Percentiles rank a stretch among this genome's conserved stretches.
These are phyloP conservation scores for Chalaropsis ovoidea DNA, from an alignment of 2,329 filamentous ascomycete species.

Conservation along the genomic window DNA sequence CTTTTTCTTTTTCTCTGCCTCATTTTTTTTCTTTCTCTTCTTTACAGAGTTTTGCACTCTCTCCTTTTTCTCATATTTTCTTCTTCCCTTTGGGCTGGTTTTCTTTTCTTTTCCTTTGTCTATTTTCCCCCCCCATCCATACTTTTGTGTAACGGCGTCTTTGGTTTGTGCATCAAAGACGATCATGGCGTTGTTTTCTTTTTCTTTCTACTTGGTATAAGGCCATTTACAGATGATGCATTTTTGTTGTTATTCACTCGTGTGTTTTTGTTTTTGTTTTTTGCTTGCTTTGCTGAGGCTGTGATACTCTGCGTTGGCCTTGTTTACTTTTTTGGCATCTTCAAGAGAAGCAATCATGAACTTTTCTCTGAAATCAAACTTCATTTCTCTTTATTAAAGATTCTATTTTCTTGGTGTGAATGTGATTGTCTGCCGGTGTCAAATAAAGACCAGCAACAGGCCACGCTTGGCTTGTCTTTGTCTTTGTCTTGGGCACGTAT, in stretches of 20 bases:
- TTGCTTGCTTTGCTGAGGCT: background rate
- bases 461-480: too few species aligned
- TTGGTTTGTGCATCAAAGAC: slow-evolving; percentile 11
- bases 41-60: background rate
- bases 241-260: background rate
- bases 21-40: background rate
- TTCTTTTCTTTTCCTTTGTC: slow-evolving; percentile 4
- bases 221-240: slow-evolving; percentile 14
- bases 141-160: background rate
- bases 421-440: background rate
- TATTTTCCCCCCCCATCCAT: background rate
- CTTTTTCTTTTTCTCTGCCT: background rate
- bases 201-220: slow-evolving; percentile 14
- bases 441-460: too few species aligned
- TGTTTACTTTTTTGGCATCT: background rate
- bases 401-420: too few species aligned
- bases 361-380: background rate
- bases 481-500: too few species aligned
- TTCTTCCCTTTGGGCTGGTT: background rate
- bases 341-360: slow-evolving; percentile 10
- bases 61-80: background rate
- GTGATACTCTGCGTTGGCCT: background rate
- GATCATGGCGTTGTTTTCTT: slow-evolving; percentile 2
- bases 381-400: background rate
- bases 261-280: background rate